Base-by-base conservation (phyloP, 106 monocot species). In the Phalaenopsis equestris region DNA sequence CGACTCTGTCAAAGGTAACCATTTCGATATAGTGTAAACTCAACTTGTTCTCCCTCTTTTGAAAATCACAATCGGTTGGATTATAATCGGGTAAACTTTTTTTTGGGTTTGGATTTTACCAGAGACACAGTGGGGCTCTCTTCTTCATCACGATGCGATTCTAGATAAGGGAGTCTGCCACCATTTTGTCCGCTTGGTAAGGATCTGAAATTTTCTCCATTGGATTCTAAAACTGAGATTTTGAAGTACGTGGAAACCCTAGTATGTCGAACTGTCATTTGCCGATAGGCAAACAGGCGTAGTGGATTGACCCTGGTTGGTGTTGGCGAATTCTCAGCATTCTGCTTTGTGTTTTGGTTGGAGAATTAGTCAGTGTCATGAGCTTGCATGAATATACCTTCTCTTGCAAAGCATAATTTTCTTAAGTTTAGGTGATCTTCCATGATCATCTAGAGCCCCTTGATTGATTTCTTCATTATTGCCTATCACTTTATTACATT, bases 181-280 rank as follows among this genome's bases (percentile, higher is more conserved):
- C 15, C 87, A 91, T 67, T 94, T 94, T 81, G 80, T 91, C 37
- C 92, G 94, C 68, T 94, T 87, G 78, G 98, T 98, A 74, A 75
- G 46, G 78, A 7, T 57, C 17, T 19, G 2, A 15, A 15, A 70
- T 57, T 48, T 77, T 77, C 15, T 42, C 42, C 48, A 15, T 18
- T 36, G 47, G 10, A 0, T 23, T 0, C 49, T 36, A 76, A 36
- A 75, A 11, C 11, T n/a, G 41, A 75, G 41, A 42, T 42, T 41
- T 75, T 41, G 14, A 75, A 11, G 2, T 75, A 21, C 3, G 14
- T 77, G n/a, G 74, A 45, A 74, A 19, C 19, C 74, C 6, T 4
- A 14, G 43, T 42, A 42, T 18, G 15, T 74, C 74, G 4, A 68
- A 68, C 19, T 70, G 15, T 64, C 64, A 64, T 64, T 64, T 14